Evolutionary conservation across 1,139 yeast genomes (phyloP).

Genomic region (Pichia terricola): DNA sequence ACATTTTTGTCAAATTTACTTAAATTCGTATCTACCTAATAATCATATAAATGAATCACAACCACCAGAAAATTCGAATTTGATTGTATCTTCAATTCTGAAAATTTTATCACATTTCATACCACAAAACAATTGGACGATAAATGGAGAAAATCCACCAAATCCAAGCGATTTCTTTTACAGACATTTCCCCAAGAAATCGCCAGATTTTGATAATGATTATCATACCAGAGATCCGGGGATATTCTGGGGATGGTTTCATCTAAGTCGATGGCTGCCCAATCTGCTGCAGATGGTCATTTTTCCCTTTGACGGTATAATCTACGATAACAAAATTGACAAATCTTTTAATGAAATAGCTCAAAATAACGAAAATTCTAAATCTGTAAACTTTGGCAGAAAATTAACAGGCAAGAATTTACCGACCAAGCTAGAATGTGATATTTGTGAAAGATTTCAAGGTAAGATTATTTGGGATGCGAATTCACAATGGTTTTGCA

Average conservation of each 20-base stretch:
- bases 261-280: conserved; percentile 31
- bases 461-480: conserved; percentile 29
- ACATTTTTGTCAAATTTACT: conserved; percentile 3
- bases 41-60: not conserved
- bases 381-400: conserved; percentile 7
- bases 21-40: not conserved
- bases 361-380: not conserved
- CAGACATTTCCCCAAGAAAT: conserved; percentile 29
- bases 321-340: not conserved
- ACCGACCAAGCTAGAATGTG: conserved; percentile 29
- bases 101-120: conserved; percentile 24
- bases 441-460: conserved; percentile 22
- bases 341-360: not conserved
- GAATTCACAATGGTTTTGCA: conserved; percentile 30
- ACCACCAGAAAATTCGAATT: not conserved
- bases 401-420: conserved; percentile 28
- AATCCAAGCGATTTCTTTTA: conserved; percentile 23
- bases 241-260: conserved; percentile 24
- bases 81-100: conserved; percentile 13
- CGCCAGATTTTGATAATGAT: conserved; percentile 30
- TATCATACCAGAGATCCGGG: conserved; percentile 26
- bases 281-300: conserved; percentile 22
- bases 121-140: conserved; percentile 23
- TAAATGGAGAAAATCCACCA: conserved; percentile 23
- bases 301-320: conserved; percentile 25